Conservation (phyloP, 2,329 filamentous ascomycete genomes). For the Aspergillus hiratsukae region DNA sequence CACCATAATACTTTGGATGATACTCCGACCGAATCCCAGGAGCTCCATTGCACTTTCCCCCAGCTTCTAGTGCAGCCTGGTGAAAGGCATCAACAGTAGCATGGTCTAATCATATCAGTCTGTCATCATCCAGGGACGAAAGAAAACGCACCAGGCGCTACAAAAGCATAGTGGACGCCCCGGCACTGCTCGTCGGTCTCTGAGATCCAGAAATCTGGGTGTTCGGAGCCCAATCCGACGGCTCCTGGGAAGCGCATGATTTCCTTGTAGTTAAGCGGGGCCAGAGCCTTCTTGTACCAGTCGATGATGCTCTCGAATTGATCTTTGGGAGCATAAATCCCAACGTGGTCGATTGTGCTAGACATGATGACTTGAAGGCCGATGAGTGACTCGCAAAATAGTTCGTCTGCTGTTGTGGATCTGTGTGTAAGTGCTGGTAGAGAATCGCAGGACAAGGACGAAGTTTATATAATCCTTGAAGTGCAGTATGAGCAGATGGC, state of each 20-base stretch:
- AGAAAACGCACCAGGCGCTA: constrained; percentile 16
- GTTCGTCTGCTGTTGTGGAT: too few species aligned
- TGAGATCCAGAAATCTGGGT: constrained; percentile 30
- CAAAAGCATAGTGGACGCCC: constrained; percentile 23
- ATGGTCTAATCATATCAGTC: constrained; percentile 28
- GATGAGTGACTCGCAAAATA: too few species aligned
- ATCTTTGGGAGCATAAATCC: constrained; percentile 20
- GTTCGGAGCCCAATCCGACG: constrained; percentile 25
- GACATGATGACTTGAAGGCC: background rate
- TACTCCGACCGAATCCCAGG: constrained; percentile 46
- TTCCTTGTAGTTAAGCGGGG: constrained; percentile 27
- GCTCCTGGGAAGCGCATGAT: constrained; percentile 21
- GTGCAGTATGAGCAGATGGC: background rate
- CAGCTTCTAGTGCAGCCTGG: constrained; percentile 40
- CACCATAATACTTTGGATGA: constrained; percentile 47
- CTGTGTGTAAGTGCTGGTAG: background rate
- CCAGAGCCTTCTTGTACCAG: constrained; percentile 27
- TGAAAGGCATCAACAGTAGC: constrained; percentile 45
- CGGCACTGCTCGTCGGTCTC: constrained; percentile 6
- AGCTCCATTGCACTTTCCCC: constrained; percentile 47
- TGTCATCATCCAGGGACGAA: background rate
- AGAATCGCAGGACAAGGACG: background rate
- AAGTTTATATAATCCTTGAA: background rate
- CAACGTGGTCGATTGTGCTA: constrained; percentile 23
- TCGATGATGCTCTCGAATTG: constrained; percentile 25